A percentile compares a stretch with the other conserved stretches of the same genome.
Evolutionary conservation across 495 filamentous ascomycete species (phyloP).

Genomic region (Chlorociboria aeruginascens): DNA sequence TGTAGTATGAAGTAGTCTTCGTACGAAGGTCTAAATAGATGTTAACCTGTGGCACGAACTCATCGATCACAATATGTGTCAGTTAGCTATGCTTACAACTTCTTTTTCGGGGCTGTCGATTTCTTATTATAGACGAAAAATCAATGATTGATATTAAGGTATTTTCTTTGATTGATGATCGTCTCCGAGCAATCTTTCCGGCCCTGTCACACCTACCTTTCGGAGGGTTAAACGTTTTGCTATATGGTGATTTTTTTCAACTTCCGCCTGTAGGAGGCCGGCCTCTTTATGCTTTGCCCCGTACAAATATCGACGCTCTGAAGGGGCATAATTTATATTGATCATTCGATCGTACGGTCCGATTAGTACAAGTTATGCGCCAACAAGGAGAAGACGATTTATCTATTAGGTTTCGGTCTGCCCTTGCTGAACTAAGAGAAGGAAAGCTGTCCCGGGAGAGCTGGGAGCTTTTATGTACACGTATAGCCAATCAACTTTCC

Average conservation of each 20-base stretch:
- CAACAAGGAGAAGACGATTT: not conserved
- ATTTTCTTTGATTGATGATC: constrained; percentile 3
- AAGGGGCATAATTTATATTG: not conserved
- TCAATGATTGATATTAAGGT: not conserved
- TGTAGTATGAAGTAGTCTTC: too few relatives aligned
- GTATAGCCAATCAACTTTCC: not conserved
- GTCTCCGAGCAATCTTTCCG: not conserved
- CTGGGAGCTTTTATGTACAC: not conserved
- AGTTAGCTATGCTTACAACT: too few relatives aligned
- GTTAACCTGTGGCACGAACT: too few relatives aligned
- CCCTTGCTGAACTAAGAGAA: not conserved
- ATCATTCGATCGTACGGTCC: not conserved
- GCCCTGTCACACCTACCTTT: not conserved
- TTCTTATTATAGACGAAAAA: not conserved
- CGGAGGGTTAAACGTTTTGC: not conserved
- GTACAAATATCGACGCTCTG: not conserved
- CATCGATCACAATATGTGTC: too few relatives aligned
- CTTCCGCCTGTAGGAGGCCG: not conserved
- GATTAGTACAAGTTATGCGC: not conserved
- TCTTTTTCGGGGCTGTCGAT: not conserved
- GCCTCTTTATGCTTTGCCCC: not conserved
- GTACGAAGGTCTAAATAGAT: too few relatives aligned
- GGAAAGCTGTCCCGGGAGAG: not conserved
- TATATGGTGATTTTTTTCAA: not conserved
- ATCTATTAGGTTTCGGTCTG: not conserved